A percentile compares a stretch with the other conserved stretches of the same genome.
These are phyloP conservation scores for Pythium oligandrum DNA, from an alignment of 352 stramenopile species.

Conservation along the genomic window DNA sequence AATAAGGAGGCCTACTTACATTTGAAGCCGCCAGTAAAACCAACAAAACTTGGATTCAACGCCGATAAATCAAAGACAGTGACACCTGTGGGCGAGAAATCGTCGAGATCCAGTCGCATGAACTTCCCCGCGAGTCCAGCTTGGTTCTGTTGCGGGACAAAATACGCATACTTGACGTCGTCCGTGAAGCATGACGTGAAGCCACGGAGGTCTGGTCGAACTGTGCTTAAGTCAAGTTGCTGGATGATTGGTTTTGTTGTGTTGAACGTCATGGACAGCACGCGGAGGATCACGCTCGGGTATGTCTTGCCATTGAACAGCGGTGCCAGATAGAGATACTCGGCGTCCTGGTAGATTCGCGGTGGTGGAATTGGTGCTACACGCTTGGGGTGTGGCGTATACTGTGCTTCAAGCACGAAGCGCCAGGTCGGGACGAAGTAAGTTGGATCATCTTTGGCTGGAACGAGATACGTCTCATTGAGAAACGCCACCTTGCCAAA, in stretches of 20 bases:
- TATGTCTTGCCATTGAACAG: slow-evolving; percentile 57
- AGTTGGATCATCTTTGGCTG: slow-evolving; percentile 38
- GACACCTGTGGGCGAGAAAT: slow-evolving; percentile 35
- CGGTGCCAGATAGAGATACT: slow-evolving; percentile 72
- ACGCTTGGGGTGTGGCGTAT: slow-evolving; percentile 35
- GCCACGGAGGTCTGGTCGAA: slow-evolving; percentile 38
- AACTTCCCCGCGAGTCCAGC: slow-evolving; percentile 55
- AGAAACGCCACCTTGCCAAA: slow-evolving; percentile 44
- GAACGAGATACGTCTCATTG: slow-evolving; percentile 61
- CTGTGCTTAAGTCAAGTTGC: slow-evolving; percentile 40
- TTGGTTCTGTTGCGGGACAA: slow-evolving; percentile 58
- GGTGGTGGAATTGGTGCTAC: slow-evolving; percentile 19
- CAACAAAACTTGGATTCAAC: slow-evolving; percentile 51
- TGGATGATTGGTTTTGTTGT: slow-evolving; percentile 39
- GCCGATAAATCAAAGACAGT: slow-evolving; percentile 43
- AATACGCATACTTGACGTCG: slow-evolving; percentile 50
- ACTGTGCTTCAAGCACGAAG: slow-evolving; percentile 45
- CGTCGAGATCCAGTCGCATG: slow-evolving; percentile 43
- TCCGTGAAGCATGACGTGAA: slow-evolving; percentile 60
- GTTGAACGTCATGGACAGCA: slow-evolving; percentile 49
- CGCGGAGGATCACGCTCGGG: slow-evolving; percentile 45
- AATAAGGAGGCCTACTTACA: slow-evolving; percentile 28
- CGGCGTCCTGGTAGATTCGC: slow-evolving; percentile 29
- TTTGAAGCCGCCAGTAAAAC: slow-evolving; percentile 55
- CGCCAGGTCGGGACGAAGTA: slow-evolving; percentile 40